A percentile compares a stretch with the other conserved stretches of the same genome.
Conservation (phyloP, 768 basidiomycete species). For the Boletus pseudopeckii region DNA sequence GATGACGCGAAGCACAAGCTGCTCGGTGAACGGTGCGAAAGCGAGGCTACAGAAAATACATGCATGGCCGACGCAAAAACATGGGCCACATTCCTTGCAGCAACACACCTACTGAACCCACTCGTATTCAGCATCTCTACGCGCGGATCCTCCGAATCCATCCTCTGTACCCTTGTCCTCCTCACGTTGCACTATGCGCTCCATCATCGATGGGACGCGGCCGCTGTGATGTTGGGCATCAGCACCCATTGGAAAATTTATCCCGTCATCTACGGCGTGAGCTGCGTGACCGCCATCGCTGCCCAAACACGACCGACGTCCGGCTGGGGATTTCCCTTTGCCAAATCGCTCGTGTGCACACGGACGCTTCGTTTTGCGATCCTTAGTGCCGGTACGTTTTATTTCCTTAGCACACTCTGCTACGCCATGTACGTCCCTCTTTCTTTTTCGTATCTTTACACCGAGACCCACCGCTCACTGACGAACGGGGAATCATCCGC, state of each 20-base stretch:
- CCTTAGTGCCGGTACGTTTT: constrained; percentile 70
- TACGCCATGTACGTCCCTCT: constrained; percentile 67
- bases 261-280: constrained; percentile 86
- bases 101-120: constrained; percentile 86
- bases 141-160: constrained; percentile 90
- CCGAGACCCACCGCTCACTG: not conserved
- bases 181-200: constrained; percentile 60
- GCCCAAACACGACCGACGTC: constrained; percentile 17
- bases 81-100: constrained; percentile 55
- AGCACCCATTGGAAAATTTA: constrained; percentile 98
- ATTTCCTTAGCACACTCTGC: constrained; percentile 55
- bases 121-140: constrained; percentile 96
- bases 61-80: not conserved
- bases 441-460: constrained; percentile 1
- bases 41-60: not conserved
- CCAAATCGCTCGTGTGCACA: constrained; percentile 43
- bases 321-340: constrained; percentile 24
- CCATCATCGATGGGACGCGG: constrained; percentile 53
- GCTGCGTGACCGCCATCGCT: constrained; percentile 46
- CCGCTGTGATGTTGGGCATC: constrained; percentile 74
- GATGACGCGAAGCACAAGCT: constrained; percentile 9
- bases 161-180: constrained; percentile 79
- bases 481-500: not conserved
- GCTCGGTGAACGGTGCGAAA: not conserved
- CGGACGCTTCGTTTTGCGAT: constrained; percentile 60